A percentile compares a stretch with the other conserved stretches of the same genome.
These are phyloP conservation scores for Hyphodiscus sp. DNA, from an alignment of 2,329 filamentous ascomycete species.

Conservation along the genomic window DNA sequence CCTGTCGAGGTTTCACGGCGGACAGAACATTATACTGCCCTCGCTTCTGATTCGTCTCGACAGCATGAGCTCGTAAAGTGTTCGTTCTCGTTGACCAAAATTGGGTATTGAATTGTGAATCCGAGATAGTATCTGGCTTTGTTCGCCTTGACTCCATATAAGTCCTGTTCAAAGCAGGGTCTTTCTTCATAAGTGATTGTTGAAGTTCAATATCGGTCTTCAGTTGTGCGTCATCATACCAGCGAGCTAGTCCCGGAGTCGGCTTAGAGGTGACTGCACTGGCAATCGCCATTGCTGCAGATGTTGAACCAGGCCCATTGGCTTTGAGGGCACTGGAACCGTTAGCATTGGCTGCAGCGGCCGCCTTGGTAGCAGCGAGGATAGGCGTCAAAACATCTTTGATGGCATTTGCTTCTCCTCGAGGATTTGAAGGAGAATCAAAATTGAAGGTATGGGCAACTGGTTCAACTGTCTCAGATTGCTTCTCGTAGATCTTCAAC, in stretches of 20 bases:
- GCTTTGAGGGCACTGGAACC: constrained; percentile 28
- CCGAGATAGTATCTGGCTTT: constrained; percentile 77
- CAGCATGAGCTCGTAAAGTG: constrained; percentile 81
- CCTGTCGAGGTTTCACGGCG: constrained; percentile 73
- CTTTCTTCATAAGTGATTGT: constrained; percentile 78
- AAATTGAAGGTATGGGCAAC: constrained; percentile 83
- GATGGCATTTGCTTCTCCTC: constrained; percentile 76
- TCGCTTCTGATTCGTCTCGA: constrained; percentile 77
- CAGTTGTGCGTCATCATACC: constrained; percentile 77
- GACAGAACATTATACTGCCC: constrained; percentile 93
- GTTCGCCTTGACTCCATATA: constrained; percentile 79
- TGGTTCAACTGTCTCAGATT: constrained; percentile 49
- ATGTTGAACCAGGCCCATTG: constrained; percentile 38
- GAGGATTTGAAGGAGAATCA: constrained; percentile 67
- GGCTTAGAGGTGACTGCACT: constrained; percentile 54
- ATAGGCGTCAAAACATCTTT: constrained; percentile 72
- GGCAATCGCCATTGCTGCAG: constrained; percentile 72
- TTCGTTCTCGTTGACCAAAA: constrained; percentile 92
- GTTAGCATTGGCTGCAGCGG: constrained; percentile 48
- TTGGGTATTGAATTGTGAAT: constrained; percentile 77
- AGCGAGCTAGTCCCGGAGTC: constrained; percentile 44
- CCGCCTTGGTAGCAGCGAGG: constrained; percentile 22
- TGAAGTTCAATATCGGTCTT: constrained; percentile 77
- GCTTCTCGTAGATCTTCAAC: constrained; percentile 81
- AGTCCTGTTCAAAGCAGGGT: constrained; percentile 68